Evolutionary conservation across 2,329 filamentous ascomycete genomes (phyloP), one percentile per base, ranked within the genome.

Genomic region (Alternaria postmessia): DNA sequence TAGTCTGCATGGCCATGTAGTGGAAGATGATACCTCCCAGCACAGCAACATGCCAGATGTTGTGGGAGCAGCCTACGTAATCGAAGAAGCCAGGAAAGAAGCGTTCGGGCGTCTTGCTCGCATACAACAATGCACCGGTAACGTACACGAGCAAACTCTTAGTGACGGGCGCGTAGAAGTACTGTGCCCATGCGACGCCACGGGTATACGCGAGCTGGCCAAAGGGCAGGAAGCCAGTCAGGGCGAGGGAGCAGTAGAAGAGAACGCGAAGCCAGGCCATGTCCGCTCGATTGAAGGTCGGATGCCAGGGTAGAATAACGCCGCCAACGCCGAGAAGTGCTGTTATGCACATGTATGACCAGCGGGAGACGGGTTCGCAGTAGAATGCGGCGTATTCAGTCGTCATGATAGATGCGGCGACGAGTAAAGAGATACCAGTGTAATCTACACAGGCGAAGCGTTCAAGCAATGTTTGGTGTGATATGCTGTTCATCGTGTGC

Each of bases 361-460:
- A 95, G 56, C 94, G 90, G 68, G 91, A 94, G 47, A 91, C 73
- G 3, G 95, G 94, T 73, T 99, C 95, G 82, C 95, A 97, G 83
- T 99, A 99, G 80, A 99, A 99, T 24, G 94, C 95, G 0, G 95
- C 97, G 82, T 98, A 99, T 78, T 99, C 95, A 36, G 93, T 97
- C 2, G 95, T 97, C 87, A 98, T 93, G 81, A 99, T 99, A 57
- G 92, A 96, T 9, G 95, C 93, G 3, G 95, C 93, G 53, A 99
- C 95, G 26, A 99, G 87, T 51, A 99, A 84, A 1, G 94, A 97
- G 68, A 99, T 99, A 56, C 95, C 95, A 0, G 95, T 98, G 81
- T 99, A 99, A 79, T 99, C 95, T 60, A 99, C 93, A 78, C 95
- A 99, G 18, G 95, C 95, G 73, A 99, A 98, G 63, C 93, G 91